phyloP scores from a whole-genome alignment of 805 yeast genomes.

The Ogataea minuta region DNA sequence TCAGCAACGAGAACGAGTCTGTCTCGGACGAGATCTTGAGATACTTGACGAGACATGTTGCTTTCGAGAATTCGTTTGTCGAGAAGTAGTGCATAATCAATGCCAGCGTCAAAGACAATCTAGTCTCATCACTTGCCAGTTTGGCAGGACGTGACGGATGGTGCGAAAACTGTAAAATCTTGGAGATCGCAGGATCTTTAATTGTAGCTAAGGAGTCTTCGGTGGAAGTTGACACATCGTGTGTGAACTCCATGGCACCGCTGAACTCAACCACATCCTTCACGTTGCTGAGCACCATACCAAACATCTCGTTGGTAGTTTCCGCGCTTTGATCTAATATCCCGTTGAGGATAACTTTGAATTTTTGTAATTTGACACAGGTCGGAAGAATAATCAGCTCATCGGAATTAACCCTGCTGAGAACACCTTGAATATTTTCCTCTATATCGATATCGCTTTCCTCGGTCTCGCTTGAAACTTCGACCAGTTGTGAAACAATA shows the following conservation, averaged over 20 bases:
- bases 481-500: constrained; percentile 15
- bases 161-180: constrained; percentile 18
- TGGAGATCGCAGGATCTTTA: constrained; percentile 13
- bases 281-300: constrained; percentile 24
- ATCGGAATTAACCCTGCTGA: constrained; percentile 14
- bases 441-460: constrained; percentile 9
- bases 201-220: constrained; percentile 8
- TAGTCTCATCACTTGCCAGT: constrained; percentile 30
- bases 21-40: constrained; percentile 19
- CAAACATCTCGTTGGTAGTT: constrained; percentile 25
- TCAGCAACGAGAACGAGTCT: constrained; percentile 29
- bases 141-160: constrained; percentile 10
- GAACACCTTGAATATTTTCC: constrained; percentile 9
- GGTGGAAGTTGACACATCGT: constrained; percentile 9
- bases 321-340: constrained; percentile 24
- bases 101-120: constrained; percentile 31
- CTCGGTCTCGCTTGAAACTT: constrained; percentile 6
- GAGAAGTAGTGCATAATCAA: constrained; percentile 30
- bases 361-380: constrained; percentile 29
- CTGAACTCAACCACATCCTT: constrained; percentile 23
- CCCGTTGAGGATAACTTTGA: constrained; percentile 29
- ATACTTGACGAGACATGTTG: constrained; percentile 26
- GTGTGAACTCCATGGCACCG: constrained; percentile 12
- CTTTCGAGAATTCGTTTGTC: constrained; percentile 20
- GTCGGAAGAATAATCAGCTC: constrained; percentile 25